These are phyloP conservation scores for Phalaenopsis equestris DNA, from an alignment of 106 monocot genomes.

Conservation along the genomic window DNA sequence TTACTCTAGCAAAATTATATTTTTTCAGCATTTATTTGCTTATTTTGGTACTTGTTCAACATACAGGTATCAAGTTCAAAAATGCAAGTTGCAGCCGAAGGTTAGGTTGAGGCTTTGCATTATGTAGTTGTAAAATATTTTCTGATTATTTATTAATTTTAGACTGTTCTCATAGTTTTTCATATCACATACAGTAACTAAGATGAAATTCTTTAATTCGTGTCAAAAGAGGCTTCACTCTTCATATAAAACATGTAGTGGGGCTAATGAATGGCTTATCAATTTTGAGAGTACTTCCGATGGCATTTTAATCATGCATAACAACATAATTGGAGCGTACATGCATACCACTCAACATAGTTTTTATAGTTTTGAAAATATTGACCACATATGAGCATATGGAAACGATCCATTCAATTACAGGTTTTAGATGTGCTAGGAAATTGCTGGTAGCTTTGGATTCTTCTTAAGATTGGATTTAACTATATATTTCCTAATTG, in stretches of 20 bases:
- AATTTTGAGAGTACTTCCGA: too few relatives aligned
- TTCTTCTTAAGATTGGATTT: not conserved
- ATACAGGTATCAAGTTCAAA: constrained; percentile 11
- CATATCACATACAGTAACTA: not conserved
- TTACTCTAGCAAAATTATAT: not conserved
- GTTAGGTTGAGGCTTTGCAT: constrained; percentile 3
- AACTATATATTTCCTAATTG: not conserved
- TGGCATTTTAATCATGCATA: too few relatives aligned
- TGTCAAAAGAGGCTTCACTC: too few relatives aligned
- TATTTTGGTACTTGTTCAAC: not conserved
- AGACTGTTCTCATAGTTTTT: not conserved
- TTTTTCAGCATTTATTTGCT: not conserved
- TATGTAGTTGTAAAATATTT: not conserved
- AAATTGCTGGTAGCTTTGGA: not conserved
- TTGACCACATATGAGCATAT: not conserved
- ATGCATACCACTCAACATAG: too few relatives aligned
- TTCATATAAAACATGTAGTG: too few relatives aligned
- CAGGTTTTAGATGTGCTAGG: too few relatives aligned
- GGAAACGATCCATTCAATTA: too few relatives aligned
- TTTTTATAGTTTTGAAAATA: not conserved
- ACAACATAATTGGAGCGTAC: too few relatives aligned
- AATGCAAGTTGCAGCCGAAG: constrained; percentile 7
- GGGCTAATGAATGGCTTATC: too few relatives aligned
- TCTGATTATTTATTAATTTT: constrained; percentile 2
- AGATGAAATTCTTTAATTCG: not conserved